phyloP scores from a whole-genome alignment of 2,329 filamentous ascomycete genomes.

The Alternaria novae-zelandiae region DNA sequence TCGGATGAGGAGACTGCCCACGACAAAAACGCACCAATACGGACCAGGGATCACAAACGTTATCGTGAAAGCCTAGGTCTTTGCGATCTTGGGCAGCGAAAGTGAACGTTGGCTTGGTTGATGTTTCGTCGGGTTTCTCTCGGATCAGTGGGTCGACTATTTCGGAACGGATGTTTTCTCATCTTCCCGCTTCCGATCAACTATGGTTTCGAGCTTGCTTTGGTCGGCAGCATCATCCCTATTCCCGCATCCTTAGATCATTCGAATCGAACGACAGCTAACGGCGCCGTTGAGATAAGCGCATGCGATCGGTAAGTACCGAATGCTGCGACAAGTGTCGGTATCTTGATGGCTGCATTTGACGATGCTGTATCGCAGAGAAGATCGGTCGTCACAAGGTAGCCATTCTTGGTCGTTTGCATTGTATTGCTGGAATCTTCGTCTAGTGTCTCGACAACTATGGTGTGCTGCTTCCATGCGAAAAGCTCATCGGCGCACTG shows the following conservation, averaged over 20 bases:
- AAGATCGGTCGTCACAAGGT: not conserved
- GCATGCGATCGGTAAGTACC: not conserved
- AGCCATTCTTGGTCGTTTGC: not conserved
- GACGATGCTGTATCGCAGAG: not conserved
- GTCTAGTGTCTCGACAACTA: not conserved
- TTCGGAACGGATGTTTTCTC: not conserved
- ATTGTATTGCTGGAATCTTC: not conserved
- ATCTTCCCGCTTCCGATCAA: not conserved
- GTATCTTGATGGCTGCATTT: not conserved
- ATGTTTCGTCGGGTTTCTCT: not conserved
- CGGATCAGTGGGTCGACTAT: not conserved
- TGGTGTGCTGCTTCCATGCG: not conserved
- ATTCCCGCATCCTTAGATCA: not conserved
- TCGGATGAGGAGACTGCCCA: not conserved
- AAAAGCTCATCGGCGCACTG: not conserved
- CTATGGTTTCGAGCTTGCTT: not conserved
- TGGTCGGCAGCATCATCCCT: not conserved
- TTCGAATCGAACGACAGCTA: not conserved
- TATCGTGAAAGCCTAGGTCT: not conserved
- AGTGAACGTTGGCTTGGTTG: not conserved
- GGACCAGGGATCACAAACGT: not conserved
- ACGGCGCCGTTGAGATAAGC: not conserved
- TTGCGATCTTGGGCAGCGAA: not conserved
- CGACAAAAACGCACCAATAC: not conserved
- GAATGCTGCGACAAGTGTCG: not conserved